Base-by-base conservation (phyloP, 148 eudicot species). In the Linanthus parryae region DNA sequence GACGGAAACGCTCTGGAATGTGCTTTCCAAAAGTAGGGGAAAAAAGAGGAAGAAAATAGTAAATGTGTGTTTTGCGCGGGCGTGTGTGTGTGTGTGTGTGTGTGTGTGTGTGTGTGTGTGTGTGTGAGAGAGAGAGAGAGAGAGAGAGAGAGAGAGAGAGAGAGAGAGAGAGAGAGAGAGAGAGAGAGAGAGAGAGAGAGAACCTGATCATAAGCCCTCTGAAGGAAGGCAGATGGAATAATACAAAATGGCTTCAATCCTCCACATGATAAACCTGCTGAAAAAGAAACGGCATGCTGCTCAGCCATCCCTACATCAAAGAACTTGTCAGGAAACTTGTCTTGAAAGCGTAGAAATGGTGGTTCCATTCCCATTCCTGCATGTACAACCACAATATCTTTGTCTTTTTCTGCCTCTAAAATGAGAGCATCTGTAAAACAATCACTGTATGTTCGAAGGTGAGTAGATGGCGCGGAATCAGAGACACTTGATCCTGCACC, bases 191-290 rank as follows among this genome's bases (percentile, higher is more conserved):
- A 45, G 28, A n/a, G n/a, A n/a, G n/a, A n/a, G n/a, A n/a, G n/a
- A n/a, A n/a, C n/a, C 95, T 90, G 91, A 70, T 90, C 97, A 61
- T 82, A 90, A 54, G 88, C 95, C 82, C 97, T 72, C 58, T 90
- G 88, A 38, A 90, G 81, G 69, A 75, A 90, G 37, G 97, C 59
- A 39, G 97, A 85, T 30, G 97, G 97, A 52, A 90, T 82, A 14
- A 90, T 68, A 59, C 95, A 90, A 64, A 90, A 85, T 8, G 95
- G 97, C 74, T 83, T 90, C 63, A 85, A 66, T 17, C 95, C 97
- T 27, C 97, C 97, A 68, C 91, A 67, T 2, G 95, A 75, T 59
- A 90, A 70, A 54, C 97, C 97, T 56, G 95, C 95, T 18, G 95
- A 71, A 66, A 90, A 90, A n/a, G 97, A 85, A 8, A 90, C 85